These are phyloP conservation scores for Leptographium wingfieldii DNA, from an alignment of 2,329 filamentous ascomycete genomes.

Conservation along the genomic window DNA sequence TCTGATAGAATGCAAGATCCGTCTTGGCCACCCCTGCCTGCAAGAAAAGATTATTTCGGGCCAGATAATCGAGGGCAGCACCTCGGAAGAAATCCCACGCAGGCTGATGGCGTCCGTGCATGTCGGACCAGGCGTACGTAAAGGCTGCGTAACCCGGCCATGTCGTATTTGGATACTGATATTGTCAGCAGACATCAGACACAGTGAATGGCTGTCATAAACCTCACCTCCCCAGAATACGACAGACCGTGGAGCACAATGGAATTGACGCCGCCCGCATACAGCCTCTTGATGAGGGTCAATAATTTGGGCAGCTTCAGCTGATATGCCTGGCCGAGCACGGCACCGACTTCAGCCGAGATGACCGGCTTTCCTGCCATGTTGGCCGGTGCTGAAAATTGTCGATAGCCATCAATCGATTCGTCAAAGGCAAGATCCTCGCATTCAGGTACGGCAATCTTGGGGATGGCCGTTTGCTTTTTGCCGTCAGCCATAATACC, in stretches of 20 bases:
- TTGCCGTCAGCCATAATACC: background rate
- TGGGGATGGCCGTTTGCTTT: slow-evolving; percentile 20
- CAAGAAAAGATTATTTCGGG: slow-evolving; percentile 23
- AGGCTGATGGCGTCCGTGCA: slow-evolving; percentile 26
- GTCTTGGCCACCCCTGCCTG: slow-evolving; percentile 26
- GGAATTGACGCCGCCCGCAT: slow-evolving; percentile 15
- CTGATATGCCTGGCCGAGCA: slow-evolving; percentile 3
- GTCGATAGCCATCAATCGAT: slow-evolving; percentile 26
- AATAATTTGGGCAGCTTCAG: background rate
- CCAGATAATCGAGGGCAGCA: slow-evolving; percentile 21
- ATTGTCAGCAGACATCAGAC: background rate
- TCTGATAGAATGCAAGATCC: slow-evolving; percentile 28
- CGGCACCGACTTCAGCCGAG: slow-evolving; percentile 25
- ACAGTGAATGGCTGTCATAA: slow-evolving; percentile 1
- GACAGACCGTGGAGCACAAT: slow-evolving; percentile 31
- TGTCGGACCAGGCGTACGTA: slow-evolving; percentile 18
- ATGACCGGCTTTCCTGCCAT: slow-evolving; percentile 25
- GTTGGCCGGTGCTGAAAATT: slow-evolving; percentile 26
- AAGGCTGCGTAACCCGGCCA: slow-evolving; percentile 36
- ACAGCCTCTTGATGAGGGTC: background rate
- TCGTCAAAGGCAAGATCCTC: slow-evolving; percentile 25
- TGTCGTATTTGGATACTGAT: slow-evolving; percentile 28
- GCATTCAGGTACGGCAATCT: slow-evolving; percentile 26
- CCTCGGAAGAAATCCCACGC: slow-evolving; percentile 27
- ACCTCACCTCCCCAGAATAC: slow-evolving; percentile 17